A percentile compares a stretch with the other conserved stretches of the same genome.
Conservation (phyloP, 768 basidiomycete species). For the Boletellus emodensis region DNA sequence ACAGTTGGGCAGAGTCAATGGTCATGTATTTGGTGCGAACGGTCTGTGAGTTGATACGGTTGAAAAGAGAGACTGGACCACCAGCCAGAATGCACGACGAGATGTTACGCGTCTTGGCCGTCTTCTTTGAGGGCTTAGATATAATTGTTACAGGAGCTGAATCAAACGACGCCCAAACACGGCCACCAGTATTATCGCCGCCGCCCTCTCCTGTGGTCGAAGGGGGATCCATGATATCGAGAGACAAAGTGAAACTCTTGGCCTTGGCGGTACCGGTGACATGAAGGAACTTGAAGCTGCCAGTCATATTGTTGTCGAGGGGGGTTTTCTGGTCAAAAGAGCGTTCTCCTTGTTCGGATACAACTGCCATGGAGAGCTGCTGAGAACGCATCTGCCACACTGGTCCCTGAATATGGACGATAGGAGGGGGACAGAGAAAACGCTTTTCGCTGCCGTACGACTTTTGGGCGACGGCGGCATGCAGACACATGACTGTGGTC, state of each 20-base stretch:
- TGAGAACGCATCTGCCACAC: constrained; percentile 80
- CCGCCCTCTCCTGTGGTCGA: constrained; percentile 40
- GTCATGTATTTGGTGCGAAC: constrained; percentile 98
- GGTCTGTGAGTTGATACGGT: constrained; percentile 94
- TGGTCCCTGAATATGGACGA: constrained; percentile 89
- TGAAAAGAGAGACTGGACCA: constrained; percentile 89
- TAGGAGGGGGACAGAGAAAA: constrained; percentile 89
- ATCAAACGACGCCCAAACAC: constrained; percentile 88
- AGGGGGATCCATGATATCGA: constrained; percentile 79
- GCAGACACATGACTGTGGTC: constrained; percentile 87
- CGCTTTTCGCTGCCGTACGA: constrained; percentile 95
- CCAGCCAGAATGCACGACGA: constrained; percentile 87
- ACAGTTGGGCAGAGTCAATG: constrained; percentile 76
- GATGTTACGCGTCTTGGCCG: constrained; percentile 90
- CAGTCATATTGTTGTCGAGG: constrained; percentile 78
- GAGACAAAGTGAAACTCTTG: constrained; percentile 83
- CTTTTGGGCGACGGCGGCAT: constrained; percentile 93
- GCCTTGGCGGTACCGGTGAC: constrained; percentile 86
- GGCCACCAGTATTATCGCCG: constrained; percentile 43
- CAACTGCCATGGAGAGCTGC: constrained; percentile 80
- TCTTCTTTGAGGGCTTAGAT: constrained; percentile 96
- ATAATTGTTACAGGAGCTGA: constrained; percentile 92
- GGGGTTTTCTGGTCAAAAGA: constrained; percentile 82
- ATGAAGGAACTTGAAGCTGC: constrained; percentile 89
- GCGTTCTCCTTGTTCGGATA: constrained; percentile 78